Percentiles rank a stretch among this genome's conserved stretches.
Conservation (phyloP, 202 grass and related monocot species). For the Eragrostis tef region DNA sequence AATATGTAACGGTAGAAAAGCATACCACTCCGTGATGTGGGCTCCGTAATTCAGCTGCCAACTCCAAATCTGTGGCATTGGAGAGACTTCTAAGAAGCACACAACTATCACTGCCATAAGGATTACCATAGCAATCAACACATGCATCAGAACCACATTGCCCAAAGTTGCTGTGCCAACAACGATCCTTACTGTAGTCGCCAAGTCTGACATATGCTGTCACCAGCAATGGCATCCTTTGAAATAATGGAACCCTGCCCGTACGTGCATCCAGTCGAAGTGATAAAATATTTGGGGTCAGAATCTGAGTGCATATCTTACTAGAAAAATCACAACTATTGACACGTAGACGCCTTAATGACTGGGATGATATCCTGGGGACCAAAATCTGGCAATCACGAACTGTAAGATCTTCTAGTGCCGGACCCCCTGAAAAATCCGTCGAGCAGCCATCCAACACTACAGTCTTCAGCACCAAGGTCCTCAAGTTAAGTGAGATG, state of each 20-base stretch:
- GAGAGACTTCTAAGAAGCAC: constrained; percentile 23
- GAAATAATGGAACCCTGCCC: constrained; percentile 5
- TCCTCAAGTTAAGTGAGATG: neutral
- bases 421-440: constrained; percentile 5
- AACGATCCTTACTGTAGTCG: neutral
- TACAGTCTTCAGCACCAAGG: neutral
- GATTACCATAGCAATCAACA: constrained; percentile 2
- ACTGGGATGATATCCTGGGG: neutral
- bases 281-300: constrained; percentile 33
- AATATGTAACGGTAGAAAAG: neutral
- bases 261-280: neutral
- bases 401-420: neutral
- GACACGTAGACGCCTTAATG: neutral
- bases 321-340: neutral
- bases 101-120: neutral
- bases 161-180: neutral
- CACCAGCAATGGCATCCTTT: constrained; percentile 18
- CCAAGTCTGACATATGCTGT: constrained; percentile 6
- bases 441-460: neutral
- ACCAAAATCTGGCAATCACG: neutral
- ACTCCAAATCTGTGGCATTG: neutral
- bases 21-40: constrained; percentile 20
- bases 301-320: neutral
- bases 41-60: neutral
- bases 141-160: neutral